Percentiles rank a stretch among this genome's conserved stretches.
phyloP scores from a whole-genome alignment of 83 land plant species.

The Picea mariana region DNA sequence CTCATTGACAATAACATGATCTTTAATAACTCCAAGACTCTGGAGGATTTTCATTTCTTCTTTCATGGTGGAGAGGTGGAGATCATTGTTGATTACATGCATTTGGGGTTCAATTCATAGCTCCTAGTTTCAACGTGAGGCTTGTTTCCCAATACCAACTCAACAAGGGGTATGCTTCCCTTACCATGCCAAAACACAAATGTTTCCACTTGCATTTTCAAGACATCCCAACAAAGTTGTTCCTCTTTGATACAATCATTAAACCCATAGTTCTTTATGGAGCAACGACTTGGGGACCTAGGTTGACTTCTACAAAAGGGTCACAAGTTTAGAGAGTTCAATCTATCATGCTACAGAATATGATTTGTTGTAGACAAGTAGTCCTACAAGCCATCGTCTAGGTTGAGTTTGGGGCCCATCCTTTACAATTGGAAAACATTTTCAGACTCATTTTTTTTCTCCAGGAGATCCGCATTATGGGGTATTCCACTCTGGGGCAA shows the following conservation, averaged over 20 bases:
- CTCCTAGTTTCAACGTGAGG: background rate
- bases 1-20: background rate
- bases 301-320: background rate
- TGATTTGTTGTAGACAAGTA: background rate
- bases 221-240: background rate
- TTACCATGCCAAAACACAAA: background rate
- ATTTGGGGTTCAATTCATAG: background rate
- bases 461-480: background rate
- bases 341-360: background rate
- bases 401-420: too few species aligned
- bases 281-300: background rate
- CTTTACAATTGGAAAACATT: background rate
- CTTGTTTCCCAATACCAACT: background rate
- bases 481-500: too few species aligned
- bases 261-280: constrained; percentile 1
- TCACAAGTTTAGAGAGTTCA: background rate
- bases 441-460: background rate
- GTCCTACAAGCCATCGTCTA: background rate
- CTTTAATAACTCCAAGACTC: background rate
- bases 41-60: background rate
- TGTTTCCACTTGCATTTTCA: background rate
- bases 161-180: background rate
- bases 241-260: background rate
- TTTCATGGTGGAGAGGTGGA: background rate
- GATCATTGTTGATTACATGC: background rate